Conservation (phyloP, 202 grass and related monocot genomes). For the Tripidium arundinaceum region DNA sequence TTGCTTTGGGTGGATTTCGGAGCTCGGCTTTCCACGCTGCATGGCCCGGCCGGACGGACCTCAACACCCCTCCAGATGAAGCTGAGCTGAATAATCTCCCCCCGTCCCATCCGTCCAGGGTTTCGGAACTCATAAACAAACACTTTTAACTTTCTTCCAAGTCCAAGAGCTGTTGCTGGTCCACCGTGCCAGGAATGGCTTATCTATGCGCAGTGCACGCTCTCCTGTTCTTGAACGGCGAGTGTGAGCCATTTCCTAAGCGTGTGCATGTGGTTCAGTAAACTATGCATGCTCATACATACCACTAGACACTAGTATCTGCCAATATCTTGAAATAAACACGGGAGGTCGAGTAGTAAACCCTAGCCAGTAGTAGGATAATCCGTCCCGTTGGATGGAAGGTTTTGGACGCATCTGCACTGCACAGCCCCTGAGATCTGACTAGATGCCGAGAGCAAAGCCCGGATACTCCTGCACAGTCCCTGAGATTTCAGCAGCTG, state of each 20-base stretch:
- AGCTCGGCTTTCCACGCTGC: constrained; percentile 31
- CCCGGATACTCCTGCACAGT: constrained; percentile 34
- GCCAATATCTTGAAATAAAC: constrained; percentile 8
- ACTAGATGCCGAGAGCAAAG: not conserved
- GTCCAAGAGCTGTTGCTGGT: not conserved
- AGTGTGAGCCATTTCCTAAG: constrained; percentile 36
- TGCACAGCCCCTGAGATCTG: not conserved
- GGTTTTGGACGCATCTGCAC: constrained; percentile 27
- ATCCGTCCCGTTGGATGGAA: not conserved
- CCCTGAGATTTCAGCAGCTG: constrained; percentile 3
- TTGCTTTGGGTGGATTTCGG: not conserved
- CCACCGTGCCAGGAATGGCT: not conserved
- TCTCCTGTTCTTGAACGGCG: constrained; percentile 3
- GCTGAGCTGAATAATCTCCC: not conserved
- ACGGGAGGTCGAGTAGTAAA: not conserved
- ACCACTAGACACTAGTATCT: not conserved
- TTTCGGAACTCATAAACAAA: constrained; percentile 51
- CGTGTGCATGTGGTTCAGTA: constrained; percentile 10
- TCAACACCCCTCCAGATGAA: not conserved
- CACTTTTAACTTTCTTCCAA: not conserved
- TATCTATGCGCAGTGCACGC: not conserved
- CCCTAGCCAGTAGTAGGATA: not conserved
- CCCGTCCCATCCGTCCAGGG: constrained; percentile 19
- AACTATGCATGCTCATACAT: not conserved
- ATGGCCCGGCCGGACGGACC: not conserved